phyloP scores from a whole-genome alignment of 2,329 filamentous ascomycete genomes.

The Pseudopyricularia javanii region DNA sequence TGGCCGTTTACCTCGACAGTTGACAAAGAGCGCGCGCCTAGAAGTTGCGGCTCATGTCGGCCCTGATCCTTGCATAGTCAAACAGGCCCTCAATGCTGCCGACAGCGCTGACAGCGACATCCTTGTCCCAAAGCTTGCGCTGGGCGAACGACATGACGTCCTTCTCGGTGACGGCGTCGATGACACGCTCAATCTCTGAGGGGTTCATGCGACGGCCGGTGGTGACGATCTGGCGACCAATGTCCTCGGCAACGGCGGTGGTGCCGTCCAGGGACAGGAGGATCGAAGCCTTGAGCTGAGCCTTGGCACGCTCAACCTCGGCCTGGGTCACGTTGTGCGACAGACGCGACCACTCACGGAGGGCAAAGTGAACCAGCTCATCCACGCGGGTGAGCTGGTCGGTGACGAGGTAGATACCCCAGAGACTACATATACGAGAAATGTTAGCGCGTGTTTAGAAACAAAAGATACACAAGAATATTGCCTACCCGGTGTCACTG shows the following conservation, averaged over 20 bases:
- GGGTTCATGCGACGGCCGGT: conserved; percentile 86
- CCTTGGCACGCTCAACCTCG: conserved; percentile 96
- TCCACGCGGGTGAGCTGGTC: conserved; percentile 81
- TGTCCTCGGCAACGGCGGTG: conserved; percentile 94
- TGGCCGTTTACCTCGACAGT: conserved; percentile 3
- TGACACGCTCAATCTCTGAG: conserved; percentile 86
- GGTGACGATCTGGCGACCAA: conserved; percentile 96
- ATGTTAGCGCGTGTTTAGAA: conserved; percentile 2
- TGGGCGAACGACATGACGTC: conserved; percentile 95
- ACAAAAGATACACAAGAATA: background rate
- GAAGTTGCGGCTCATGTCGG: conserved; percentile 23
- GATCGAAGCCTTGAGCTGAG: conserved; percentile 96
- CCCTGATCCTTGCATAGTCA: conserved; percentile 45
- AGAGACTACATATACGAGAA: conserved; percentile 54
- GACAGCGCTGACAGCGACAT: conserved; percentile 86
- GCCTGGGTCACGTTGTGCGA: conserved; percentile 77
- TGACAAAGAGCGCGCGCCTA: conserved; percentile 7
- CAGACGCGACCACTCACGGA: conserved; percentile 95
- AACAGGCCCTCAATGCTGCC: conserved; percentile 80
- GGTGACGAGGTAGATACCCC: conserved; percentile 97
- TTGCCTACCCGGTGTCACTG: conserved; percentile 86
- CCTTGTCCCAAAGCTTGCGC: conserved; percentile 94
- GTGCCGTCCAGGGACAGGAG: conserved; percentile 95
- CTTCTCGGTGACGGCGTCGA: conserved; percentile 83
- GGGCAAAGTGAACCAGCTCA: conserved; percentile 94